Conservation (phyloP, 345 rosid species). For the Durio zibethinus region DNA sequence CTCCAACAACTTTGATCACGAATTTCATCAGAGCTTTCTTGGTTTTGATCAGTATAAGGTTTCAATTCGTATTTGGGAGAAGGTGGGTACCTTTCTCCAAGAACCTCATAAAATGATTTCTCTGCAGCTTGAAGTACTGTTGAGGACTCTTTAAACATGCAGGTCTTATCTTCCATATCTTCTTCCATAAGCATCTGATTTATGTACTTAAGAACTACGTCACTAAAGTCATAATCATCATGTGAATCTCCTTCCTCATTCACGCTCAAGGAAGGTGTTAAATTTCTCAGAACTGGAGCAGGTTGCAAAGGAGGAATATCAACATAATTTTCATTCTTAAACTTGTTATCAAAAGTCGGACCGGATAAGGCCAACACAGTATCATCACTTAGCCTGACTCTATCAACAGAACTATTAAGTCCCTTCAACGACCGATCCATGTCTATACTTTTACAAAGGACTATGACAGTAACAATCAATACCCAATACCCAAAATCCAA, state of each 20-base stretch:
- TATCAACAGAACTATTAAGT: constrained; percentile 26
- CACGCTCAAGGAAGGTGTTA: neutral
- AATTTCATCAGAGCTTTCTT: constrained; percentile 18
- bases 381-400: constrained; percentile 24
- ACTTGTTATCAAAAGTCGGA: constrained; percentile 15
- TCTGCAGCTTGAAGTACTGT: constrained; percentile 62
- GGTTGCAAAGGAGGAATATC: constrained; percentile 22
- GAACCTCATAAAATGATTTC: constrained; percentile 54
- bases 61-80: constrained; percentile 10
- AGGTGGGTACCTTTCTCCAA: constrained; percentile 55
- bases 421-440: constrained; percentile 39
- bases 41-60: constrained; percentile 11
- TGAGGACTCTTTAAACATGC: constrained; percentile 53
- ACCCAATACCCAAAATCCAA: constrained; percentile 4
- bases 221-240: constrained; percentile 52
- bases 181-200: constrained; percentile 62
- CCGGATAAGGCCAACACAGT: constrained; percentile 4
- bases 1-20: constrained; percentile 13
- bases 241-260: constrained; percentile 27
- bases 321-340: constrained; percentile 15
- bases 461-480: neutral
- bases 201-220: constrained; percentile 53
- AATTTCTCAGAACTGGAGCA: neutral
- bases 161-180: constrained; percentile 52
- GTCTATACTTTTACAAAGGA: constrained; percentile 17